Evolutionary conservation across 257 asterid species (phyloP).

Genomic region (Solanum virginianum): DNA sequence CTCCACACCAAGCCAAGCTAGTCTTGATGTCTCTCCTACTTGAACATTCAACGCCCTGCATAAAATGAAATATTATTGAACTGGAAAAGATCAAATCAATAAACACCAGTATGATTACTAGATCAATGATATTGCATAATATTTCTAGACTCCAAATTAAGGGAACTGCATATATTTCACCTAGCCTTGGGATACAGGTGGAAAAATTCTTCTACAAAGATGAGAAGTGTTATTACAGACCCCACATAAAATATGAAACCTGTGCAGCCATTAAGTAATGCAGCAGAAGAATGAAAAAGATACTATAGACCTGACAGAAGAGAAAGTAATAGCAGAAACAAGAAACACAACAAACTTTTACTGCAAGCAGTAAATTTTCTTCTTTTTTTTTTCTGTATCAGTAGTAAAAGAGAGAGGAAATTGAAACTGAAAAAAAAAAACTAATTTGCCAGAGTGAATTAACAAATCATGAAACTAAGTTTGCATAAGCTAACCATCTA

Average conservation of each 20-base stretch:
- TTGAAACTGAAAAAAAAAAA: neutral
- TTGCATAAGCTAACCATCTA: neutral
- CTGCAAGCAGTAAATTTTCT: neutral
- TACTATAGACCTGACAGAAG: neutral
- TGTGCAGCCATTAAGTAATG: neutral
- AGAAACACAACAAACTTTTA: neutral
- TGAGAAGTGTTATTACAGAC: neutral
- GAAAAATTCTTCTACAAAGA: neutral
- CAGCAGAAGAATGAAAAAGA: neutral
- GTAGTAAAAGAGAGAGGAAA: neutral
- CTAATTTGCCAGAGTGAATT: neutral
- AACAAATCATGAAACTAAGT: neutral
- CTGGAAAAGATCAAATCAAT: neutral
- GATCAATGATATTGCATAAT: neutral
- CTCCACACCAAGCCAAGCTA: constrained; percentile 93
- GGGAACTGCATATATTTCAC: neutral
- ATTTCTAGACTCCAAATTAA: neutral
- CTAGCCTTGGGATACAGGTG: neutral
- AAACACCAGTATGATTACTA: neutral
- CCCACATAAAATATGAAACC: neutral
- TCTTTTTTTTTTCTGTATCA: neutral
- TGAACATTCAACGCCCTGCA: constrained; percentile 73
- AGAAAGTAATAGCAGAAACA: neutral
- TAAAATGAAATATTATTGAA: neutral
- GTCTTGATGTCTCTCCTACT: constrained; percentile 79